These are phyloP conservation scores for Sarocladium strictum DNA, from an alignment of 2,329 filamentous ascomycete genomes.

Conservation along the genomic window DNA sequence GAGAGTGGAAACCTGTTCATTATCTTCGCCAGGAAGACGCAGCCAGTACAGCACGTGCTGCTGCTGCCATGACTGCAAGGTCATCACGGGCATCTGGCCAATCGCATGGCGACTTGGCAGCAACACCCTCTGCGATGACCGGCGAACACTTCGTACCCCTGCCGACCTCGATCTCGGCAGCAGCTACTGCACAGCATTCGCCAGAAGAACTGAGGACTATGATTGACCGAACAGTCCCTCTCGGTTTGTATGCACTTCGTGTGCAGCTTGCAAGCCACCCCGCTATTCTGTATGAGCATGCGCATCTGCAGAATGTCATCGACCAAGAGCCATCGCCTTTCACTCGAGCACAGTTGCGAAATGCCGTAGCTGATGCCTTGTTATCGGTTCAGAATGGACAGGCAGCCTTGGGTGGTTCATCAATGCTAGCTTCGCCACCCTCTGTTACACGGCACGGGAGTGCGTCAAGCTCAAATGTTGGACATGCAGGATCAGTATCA, in stretches of 20 bases:
- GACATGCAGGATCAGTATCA: background rate
- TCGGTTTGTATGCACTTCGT: slow-evolving; percentile 27
- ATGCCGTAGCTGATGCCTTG: slow-evolving; percentile 41
- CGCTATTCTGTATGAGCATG: slow-evolving; percentile 40
- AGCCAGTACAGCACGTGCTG: slow-evolving; percentile 38
- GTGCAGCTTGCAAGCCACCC: slow-evolving; percentile 36
- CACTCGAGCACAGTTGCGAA: slow-evolving; percentile 41
- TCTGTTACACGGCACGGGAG: background rate
- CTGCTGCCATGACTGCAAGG: slow-evolving; percentile 4
- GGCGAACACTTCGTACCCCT: slow-evolving; percentile 5
- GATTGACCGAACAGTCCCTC: slow-evolving; percentile 47
- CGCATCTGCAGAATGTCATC: slow-evolving; percentile 44
- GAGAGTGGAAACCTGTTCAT: slow-evolving; percentile 76
- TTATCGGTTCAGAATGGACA: slow-evolving; percentile 41
- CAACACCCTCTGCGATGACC: background rate
- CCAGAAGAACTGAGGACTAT: slow-evolving; percentile 27
- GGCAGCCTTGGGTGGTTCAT: slow-evolving; percentile 12
- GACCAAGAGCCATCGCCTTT: slow-evolving; percentile 44
- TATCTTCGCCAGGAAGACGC: slow-evolving; percentile 70
- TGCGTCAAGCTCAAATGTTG: slow-evolving; percentile 1
- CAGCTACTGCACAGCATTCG: background rate
- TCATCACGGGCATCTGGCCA: background rate
- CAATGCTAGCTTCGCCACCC: background rate
- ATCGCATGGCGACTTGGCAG: background rate
- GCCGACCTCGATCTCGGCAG: slow-evolving; percentile 5